A percentile compares a stretch with the other conserved stretches of the same genome.
phyloP scores from a whole-genome alignment of 2,329 filamentous ascomycete species.

The Monascus ruber region DNA sequence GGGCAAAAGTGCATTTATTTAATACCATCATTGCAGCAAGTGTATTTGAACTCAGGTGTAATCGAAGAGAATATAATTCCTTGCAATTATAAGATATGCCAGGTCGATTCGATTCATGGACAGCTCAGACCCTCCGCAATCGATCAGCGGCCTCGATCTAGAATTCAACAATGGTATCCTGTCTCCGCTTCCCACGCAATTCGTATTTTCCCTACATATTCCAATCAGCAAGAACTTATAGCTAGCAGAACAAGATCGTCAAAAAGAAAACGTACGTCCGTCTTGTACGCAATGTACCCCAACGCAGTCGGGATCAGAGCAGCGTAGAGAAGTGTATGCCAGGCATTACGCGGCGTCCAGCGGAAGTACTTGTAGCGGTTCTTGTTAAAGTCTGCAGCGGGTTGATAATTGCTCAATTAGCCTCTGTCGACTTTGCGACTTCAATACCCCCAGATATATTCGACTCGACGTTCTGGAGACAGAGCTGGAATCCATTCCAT shows the following conservation, averaged over 20 bases:
- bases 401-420: too few relatives aligned
- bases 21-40: conserved; percentile 6
- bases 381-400: conserved; percentile 57
- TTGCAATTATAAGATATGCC: too few relatives aligned
- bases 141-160: conserved; percentile 28
- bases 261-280: conserved; percentile 59
- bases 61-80: too few relatives aligned
- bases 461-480: too few relatives aligned
- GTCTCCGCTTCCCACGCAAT: conserved; percentile 75
- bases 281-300: conserved; percentile 62
- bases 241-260: background rate
- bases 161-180: conserved; percentile 72
- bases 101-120: too few relatives aligned
- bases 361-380: conserved; percentile 92
- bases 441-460: too few relatives aligned
- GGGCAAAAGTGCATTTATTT: background rate
- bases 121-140: too few relatives aligned
- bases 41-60: conserved; percentile 3
- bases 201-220: conserved; percentile 66
- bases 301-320: conserved; percentile 59
- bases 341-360: conserved; percentile 76
- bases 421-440: too few relatives aligned
- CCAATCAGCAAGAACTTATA: conserved; percentile 9
- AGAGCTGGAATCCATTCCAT: too few relatives aligned
- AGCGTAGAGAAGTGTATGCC: conserved; percentile 67